Evolutionary conservation across 257 asterid genomes (phyloP), one percentile per base, ranked within the genome.

Genomic region (Ehretia macrophylla): DNA sequence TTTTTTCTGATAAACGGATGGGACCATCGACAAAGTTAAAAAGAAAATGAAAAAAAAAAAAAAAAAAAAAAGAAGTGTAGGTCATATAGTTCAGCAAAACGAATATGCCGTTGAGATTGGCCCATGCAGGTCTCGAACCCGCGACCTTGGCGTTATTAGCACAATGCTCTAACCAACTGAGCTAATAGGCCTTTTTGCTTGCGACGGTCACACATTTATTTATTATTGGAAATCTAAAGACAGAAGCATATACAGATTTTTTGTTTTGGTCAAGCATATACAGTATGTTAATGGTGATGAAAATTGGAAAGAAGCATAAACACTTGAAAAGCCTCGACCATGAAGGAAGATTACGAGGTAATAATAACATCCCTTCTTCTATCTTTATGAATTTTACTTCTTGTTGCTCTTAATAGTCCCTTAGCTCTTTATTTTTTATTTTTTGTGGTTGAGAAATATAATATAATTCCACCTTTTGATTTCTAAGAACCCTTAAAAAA

Each of bases 111-210:
- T n/a, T n/a, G n/a, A n/a, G n/a, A n/a, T n/a, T 75, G 81, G 78
- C 77, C 77, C 69, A 75, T 64, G 72, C 77, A 76, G 70, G 77
- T 76, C 57, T 75, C 75, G 77, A 75, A 75, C 81, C 75, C 67
- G 75, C 60, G 75, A 76, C 77, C 72, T 76, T 72, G 75, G 70
- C 75, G 78, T 71, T 71, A 76, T 71, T 75, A 64, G 70, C 75
- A 76, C 78, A 68, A 76, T 75, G 68, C 77, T 71, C 81, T 68
- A 68, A 71, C 75, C 81, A 71, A 51, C 75, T 76, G 72, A 71
- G 81, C 70, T 76, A 73, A 73, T 68, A 27, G 65, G 72, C 71
- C 77, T 1, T 27, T n/a, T n/a, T n/a, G n/a, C n/a, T n/a, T n/a
- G n/a, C n/a, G n/a, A n/a, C n/a, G n/a, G n/a, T n/a, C n/a, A n/a